Evolutionary conservation across 768 basidiomycete genomes (phyloP).

Genomic region (Amanita exitialis): DNA sequence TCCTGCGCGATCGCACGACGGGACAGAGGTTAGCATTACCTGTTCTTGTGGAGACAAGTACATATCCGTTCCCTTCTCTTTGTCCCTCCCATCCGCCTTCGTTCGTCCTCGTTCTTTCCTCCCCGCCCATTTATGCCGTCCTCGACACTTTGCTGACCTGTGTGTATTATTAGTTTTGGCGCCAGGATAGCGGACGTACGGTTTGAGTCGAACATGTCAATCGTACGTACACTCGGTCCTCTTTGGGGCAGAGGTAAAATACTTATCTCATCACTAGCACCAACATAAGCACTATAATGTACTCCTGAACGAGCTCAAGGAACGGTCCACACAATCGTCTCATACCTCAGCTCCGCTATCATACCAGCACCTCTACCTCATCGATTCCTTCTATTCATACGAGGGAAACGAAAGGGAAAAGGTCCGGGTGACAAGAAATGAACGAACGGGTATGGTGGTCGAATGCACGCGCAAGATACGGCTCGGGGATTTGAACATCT

Average conservation of each 20-base stretch:
- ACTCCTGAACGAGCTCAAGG: constrained; percentile 75
- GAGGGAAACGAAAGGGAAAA: constrained; percentile 40
- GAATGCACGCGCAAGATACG: constrained; percentile 74
- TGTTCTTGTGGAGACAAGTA: constrained; percentile 78
- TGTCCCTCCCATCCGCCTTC: neutral
- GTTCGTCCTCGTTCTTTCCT: neutral
- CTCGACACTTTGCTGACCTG: neutral
- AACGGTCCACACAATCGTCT: constrained; percentile 21
- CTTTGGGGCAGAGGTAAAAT: neutral
- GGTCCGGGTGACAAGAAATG: constrained; percentile 78
- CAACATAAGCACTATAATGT: constrained; percentile 86
- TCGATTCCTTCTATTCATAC: constrained; percentile 70
- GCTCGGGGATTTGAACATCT: constrained; percentile 82
- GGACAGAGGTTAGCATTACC: constrained; percentile 59
- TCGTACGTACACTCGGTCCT: constrained; percentile 36
- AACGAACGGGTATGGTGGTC: constrained; percentile 52
- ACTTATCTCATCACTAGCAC: constrained; percentile 29
- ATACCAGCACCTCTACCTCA: constrained; percentile 68
- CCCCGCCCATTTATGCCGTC: neutral
- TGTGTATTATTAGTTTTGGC: constrained; percentile 44
- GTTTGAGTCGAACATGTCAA: constrained; percentile 92
- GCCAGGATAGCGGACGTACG: constrained; percentile 56
- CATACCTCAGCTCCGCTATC: constrained; percentile 49
- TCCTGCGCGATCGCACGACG: constrained; percentile 48
- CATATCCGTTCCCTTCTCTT: constrained; percentile 20